Conservation (phyloP, 1,284 basidiomycete species). For the Mycosarcoma mackinlayi region DNA sequence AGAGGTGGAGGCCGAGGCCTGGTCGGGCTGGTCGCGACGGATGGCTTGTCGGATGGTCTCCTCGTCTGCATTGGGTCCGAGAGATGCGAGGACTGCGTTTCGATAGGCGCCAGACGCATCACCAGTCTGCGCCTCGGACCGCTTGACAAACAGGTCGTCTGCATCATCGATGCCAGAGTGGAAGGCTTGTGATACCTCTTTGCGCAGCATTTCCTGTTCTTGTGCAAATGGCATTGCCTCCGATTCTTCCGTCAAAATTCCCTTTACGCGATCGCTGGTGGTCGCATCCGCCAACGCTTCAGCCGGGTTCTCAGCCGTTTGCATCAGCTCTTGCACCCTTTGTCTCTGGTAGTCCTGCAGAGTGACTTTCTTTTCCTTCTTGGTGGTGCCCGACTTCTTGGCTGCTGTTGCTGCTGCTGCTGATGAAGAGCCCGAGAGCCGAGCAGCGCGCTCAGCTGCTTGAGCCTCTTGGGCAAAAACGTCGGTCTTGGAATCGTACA, state of each 20-base stretch:
- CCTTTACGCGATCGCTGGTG: slow-evolving; percentile 22
- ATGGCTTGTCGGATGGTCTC: slow-evolving; percentile 51
- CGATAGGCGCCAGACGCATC: slow-evolving; percentile 84
- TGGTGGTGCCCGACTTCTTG: slow-evolving; percentile 22
- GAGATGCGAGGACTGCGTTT: slow-evolving; percentile 81
- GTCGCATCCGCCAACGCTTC: slow-evolving; percentile 65
- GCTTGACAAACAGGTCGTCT: slow-evolving; percentile 74
- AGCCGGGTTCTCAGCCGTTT: slow-evolving; percentile 59
- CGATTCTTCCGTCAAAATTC: slow-evolving; percentile 70
- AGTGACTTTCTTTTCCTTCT: slow-evolving; percentile 60
- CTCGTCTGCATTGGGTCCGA: slow-evolving; percentile 77
- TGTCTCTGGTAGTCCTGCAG: slow-evolving; percentile 65
- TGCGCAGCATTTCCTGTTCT: slow-evolving; percentile 80
- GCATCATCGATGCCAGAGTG: slow-evolving; percentile 71
- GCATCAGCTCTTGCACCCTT: slow-evolving; percentile 62
- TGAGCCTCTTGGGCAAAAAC: slow-evolving; percentile 59
- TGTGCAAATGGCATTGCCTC: slow-evolving; percentile 77
- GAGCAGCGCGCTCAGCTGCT: slow-evolving; percentile 30
- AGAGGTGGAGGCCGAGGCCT: slow-evolving; percentile 35
- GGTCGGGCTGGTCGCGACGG: slow-evolving; percentile 27
- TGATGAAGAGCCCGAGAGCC: slow-evolving; percentile 10
- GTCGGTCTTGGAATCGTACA: slow-evolving; percentile 75
- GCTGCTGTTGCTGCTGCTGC: slow-evolving; percentile 1
- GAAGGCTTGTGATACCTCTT: slow-evolving; percentile 87
- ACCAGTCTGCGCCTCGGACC: slow-evolving; percentile 80